Conservation (phyloP, 495 filamentous ascomycete species). For the Rusavskia elegans region DNA sequence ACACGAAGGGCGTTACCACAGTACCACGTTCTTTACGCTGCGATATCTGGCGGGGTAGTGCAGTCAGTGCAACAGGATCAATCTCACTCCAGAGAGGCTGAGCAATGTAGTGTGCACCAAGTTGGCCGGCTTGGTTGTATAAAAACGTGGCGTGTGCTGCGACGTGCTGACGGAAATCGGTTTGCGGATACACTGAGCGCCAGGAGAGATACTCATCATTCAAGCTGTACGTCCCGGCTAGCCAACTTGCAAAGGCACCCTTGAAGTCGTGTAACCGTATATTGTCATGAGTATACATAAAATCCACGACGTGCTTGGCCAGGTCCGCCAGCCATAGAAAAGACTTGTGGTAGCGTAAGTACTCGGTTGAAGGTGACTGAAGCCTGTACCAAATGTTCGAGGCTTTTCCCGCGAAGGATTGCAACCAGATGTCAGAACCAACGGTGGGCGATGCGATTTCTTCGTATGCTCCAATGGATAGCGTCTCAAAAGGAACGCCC, state of each 20-base stretch:
- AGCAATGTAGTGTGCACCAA: conserved; percentile 11
- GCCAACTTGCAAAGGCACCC: conserved; percentile 36
- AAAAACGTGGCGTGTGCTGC: conserved; percentile 43
- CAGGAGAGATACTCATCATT: conserved; percentile 28
- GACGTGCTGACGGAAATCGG: conserved; percentile 42
- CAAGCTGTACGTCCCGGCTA: conserved; percentile 22
- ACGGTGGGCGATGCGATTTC: conserved; percentile 25
- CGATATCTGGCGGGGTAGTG: conserved; percentile 4
- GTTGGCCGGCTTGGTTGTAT: conserved; percentile 36
- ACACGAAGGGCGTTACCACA: conserved; percentile 50
- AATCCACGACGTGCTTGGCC: conserved; percentile 53
- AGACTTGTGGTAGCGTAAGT: conserved; percentile 36
- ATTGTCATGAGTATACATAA: conserved; percentile 20
- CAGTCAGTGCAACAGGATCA: conserved; percentile 12
- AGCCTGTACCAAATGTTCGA: conserved; percentile 46
- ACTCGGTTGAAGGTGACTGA: conserved; percentile 34
- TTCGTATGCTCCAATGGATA: conserved; percentile 54
- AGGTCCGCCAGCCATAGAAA: conserved; percentile 55
- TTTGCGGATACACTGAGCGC: conserved; percentile 24
- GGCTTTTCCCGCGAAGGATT: conserved; percentile 24
- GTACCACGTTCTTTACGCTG: conserved; percentile 22
- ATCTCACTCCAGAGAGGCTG: conserved; percentile 33
- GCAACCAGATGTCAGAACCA: conserved; percentile 42
- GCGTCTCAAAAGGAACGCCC: conserved; percentile 33
- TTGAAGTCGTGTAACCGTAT: conserved; percentile 38